Evolutionary conservation across 202 grass and related monocot species (phyloP).

Genomic region (Brachypodium distachyon): DNA sequence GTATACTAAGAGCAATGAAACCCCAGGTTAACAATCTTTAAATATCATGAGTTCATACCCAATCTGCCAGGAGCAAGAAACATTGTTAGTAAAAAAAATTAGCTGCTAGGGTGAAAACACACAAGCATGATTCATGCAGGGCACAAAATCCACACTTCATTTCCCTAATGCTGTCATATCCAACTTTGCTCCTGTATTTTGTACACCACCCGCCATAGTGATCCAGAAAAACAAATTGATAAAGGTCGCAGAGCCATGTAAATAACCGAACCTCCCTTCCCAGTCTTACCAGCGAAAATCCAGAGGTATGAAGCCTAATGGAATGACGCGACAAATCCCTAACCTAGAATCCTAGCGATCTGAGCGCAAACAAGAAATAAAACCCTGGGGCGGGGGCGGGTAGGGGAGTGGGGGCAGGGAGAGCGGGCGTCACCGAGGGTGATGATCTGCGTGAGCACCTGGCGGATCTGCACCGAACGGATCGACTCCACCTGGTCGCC

Average conservation of each 20-base stretch:
- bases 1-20: background rate
- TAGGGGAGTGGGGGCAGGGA: background rate
- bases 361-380: background rate
- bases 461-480: conserved; percentile 50
- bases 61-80: background rate
- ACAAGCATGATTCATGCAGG: background rate
- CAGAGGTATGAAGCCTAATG: background rate
- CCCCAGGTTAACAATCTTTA: background rate
- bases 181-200: background rate
- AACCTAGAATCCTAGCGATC: background rate
- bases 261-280: background rate
- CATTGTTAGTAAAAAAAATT: background rate
- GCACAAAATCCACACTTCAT: background rate
- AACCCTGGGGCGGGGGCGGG: background rate
- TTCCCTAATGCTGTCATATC: background rate
- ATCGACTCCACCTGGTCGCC: conserved; percentile 50
- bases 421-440: conserved; percentile 41
- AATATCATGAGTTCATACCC: background rate
- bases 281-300: background rate
- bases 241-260: background rate
- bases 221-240: background rate
- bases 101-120: background rate
- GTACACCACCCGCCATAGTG: background rate
- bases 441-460: conserved; percentile 48
- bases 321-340: background rate